Evolutionary conservation across 345 rosid species (phyloP).

Genomic region (Rhodamnia rubescens): DNA sequence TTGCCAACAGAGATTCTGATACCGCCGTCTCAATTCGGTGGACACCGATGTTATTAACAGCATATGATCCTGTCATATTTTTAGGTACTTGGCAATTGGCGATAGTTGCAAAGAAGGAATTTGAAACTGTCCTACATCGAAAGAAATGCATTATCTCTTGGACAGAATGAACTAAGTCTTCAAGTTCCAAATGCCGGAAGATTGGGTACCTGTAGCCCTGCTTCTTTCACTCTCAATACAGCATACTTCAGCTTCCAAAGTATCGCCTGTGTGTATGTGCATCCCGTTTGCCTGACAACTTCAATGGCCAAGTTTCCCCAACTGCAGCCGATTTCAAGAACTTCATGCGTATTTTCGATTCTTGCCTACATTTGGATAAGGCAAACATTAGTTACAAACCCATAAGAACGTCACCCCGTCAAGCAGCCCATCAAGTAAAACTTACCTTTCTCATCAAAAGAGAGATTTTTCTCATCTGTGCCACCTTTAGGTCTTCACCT

Average conservation of each 20-base stretch:
- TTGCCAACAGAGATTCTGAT: constrained; percentile 48
- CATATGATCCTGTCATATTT: constrained; percentile 55
- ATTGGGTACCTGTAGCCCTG: constrained; percentile 61
- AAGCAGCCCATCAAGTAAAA: neutral
- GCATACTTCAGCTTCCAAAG: constrained; percentile 63
- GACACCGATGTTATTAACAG: no score
- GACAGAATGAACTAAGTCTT: neutral
- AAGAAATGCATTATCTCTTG: neutral
- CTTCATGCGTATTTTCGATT: constrained; percentile 42
- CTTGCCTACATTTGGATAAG: constrained; percentile 21
- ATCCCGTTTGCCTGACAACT: constrained; percentile 52
- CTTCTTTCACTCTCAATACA: constrained; percentile 62
- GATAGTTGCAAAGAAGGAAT: constrained; percentile 65
- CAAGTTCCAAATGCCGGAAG: neutral
- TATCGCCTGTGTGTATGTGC: constrained; percentile 25
- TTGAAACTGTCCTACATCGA: constrained; percentile 34
- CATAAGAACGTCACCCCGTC: neutral
- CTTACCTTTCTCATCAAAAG: constrained; percentile 61
- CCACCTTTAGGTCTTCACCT: constrained; percentile 55
- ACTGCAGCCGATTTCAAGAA: constrained; percentile 84
- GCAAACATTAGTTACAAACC: neutral
- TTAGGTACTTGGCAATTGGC: constrained; percentile 38
- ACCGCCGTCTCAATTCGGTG: constrained; percentile 1
- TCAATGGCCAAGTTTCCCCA: constrained; percentile 91
- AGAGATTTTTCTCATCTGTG: constrained; percentile 63